Evolutionary conservation across 306 rosid genomes (phyloP), one percentile per base, ranked within the genome.

Genomic region (Quercus cerris): DNA sequence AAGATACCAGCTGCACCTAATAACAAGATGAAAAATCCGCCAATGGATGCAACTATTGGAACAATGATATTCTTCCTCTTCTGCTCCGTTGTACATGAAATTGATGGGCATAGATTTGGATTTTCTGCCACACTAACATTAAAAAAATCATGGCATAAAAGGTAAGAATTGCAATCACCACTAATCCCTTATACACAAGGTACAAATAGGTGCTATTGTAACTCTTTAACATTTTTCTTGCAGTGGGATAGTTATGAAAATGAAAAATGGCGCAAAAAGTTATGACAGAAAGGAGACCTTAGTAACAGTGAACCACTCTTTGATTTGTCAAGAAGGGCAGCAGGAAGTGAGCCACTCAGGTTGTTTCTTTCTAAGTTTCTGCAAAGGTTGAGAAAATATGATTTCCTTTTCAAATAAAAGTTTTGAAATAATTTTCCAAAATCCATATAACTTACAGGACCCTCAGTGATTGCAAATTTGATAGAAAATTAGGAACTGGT

Each of bases 361-460:
- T 84, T 82, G 79, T 88, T 88, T 7, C 78, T 78, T 49, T 57
- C 80, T 73, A 91, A 82, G 73, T 91, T 91, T 84, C 93, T 91
- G 83, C 23, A 9, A 77, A 85, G 64, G 56, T 19, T 77, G 33
- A 51, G 66, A 19, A 56, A 77, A 70, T 18, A 58, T 72, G 78
- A 54, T 15, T 1, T 4, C 14, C 15, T 30, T 63, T 70, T 28
- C 70, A 74, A 56, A 58, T 41, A 74, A 75, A 6, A 6, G 44
- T 6, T 6, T 6, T 38, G 44, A 46, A 46, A 46, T 46, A 11
- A 0, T 12, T 46, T 46, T 46, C 1, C 15, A 1, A 30, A 12
- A 27, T 61, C 33, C 55, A 74, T 61, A 82, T 15, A 5, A 56
- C 92, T 82, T 84, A 88, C 92, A 88, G 76, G 74, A 82, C 77